phyloP scores from a whole-genome alignment of 257 asterid genomes.

The Cinchona pubescens region DNA sequence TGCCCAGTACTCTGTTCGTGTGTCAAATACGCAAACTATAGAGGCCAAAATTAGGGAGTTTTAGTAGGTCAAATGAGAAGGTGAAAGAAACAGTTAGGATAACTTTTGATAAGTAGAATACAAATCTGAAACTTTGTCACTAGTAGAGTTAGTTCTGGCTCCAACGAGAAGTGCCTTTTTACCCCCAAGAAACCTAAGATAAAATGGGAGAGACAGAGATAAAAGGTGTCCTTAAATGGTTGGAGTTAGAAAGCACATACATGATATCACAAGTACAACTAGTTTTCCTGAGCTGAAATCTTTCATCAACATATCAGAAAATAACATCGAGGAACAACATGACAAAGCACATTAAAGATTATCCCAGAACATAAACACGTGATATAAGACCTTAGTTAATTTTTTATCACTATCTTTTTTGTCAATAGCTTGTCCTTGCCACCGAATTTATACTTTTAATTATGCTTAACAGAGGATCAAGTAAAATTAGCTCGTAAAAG shows the following conservation, averaged over 20 bases:
- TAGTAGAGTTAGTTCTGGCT: slow-evolving; percentile 82
- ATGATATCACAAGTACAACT: background rate
- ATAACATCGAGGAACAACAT: background rate
- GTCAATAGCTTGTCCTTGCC: background rate
- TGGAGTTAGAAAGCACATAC: background rate
- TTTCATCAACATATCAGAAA: background rate
- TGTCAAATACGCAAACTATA: slow-evolving; percentile 93
- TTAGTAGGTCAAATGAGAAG: slow-evolving; percentile 12
- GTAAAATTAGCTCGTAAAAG: background rate
- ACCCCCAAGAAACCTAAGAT: slow-evolving; percentile 92
- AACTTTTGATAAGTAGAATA: slow-evolving; percentile 16
- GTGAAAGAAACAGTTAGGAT: slow-evolving; percentile 6
- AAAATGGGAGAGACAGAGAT: background rate
- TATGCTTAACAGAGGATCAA: background rate
- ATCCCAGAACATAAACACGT: background rate
- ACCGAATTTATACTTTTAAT: background rate
- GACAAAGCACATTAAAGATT: no score
- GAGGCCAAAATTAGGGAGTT: slow-evolving; percentile 13
- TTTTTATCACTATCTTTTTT: background rate
- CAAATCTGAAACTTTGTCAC: slow-evolving; percentile 78
- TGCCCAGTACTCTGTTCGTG: slow-evolving; percentile 96
- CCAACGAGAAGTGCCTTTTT: slow-evolving; percentile 90
- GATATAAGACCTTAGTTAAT: background rate
- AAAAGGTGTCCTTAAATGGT: background rate
- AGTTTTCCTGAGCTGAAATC: background rate